These are phyloP conservation scores for Globisporangium irregulare DNA, from an alignment of 352 stramenopile genomes.

Conservation along the genomic window DNA sequence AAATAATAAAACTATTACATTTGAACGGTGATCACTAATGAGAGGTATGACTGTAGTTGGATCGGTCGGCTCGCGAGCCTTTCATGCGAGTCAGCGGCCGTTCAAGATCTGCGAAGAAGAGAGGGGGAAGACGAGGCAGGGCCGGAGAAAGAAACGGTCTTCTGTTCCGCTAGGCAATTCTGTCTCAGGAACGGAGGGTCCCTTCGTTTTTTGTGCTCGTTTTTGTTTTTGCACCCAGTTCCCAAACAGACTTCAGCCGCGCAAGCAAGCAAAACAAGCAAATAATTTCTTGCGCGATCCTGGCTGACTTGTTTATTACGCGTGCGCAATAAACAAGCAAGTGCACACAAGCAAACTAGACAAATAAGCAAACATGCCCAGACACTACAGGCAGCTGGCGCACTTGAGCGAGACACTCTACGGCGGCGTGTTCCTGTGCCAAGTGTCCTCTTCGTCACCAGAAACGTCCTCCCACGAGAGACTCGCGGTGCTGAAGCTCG, in stretches of 20 bases:
- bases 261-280: neutral
- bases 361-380: neutral
- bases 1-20: too few species aligned
- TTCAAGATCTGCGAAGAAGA: too few species aligned
- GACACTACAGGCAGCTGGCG: conserved; percentile 5
- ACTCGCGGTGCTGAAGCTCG: conserved; percentile 4
- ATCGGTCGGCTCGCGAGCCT: too few species aligned
- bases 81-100: too few species aligned
- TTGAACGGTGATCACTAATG: too few species aligned
- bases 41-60: too few species aligned
- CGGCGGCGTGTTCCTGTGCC: conserved; percentile 40
- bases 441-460: neutral
- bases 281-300: neutral
- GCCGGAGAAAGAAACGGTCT: too few species aligned
- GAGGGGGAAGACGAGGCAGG: too few species aligned
- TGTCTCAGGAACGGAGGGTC: neutral
- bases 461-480: neutral
- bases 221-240: too few species aligned
- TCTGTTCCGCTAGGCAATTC: too few species aligned
- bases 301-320: too few species aligned
- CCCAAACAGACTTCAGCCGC: neutral
- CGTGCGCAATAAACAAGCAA: neutral
- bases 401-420: conserved; percentile 45
- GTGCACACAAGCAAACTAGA: neutral
- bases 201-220: too few species aligned